Base-by-base conservation (phyloP, 176 grass and related monocot species). In the Oryza glaberrima region DNA sequence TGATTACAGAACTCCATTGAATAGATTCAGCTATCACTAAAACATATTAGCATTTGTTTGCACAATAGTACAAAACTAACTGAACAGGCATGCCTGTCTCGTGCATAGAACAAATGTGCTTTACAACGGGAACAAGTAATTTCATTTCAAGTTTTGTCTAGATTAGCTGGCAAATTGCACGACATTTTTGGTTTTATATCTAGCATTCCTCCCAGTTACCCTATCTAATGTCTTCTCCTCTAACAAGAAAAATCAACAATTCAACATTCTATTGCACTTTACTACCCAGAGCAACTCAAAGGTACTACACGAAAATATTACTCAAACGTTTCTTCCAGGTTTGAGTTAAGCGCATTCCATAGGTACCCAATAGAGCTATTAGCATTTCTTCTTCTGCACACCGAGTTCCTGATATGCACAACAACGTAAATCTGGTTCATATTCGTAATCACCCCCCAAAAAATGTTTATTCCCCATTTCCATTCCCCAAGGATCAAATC, bases 401-500 rank as follows among this genome's bases (percentile, higher is more conserved):
- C 38, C 38, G 3, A 79, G 8, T 4, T 69, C 26, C 26, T 19
- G 26, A 38, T 63, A 26, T 40, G 23, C 13, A 26, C 7, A 77
- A 20, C 11, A 51, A 6, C 19, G 11, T 58, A 75, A 63, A 78
- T 63, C 0, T 32, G 15, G 47, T 61, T 26, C 74, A 11, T 69
- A 12, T 17, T 20, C 68, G 17, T 4, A 69, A 75, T 1, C 9
- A 16, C 11, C n/a, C 10, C 10, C 17, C 6, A 61, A 61, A 61
- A 35, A 7, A 84, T 26, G 11, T 61, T 4, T 28, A 28, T 28
- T 61, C 19, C 3, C 26, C 72, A 34, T 34, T 19, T 14, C 65
- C 15, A 70, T 12, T 41, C 25, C 38, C 23, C 15, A 13, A 32
- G 83, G 84, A 87, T 90, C 84, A 78, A 56, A 22, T 63, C 11